Base-by-base conservation (phyloP, 192 early-diverging fungal genomes). In the Entomortierella lignicola region DNA sequence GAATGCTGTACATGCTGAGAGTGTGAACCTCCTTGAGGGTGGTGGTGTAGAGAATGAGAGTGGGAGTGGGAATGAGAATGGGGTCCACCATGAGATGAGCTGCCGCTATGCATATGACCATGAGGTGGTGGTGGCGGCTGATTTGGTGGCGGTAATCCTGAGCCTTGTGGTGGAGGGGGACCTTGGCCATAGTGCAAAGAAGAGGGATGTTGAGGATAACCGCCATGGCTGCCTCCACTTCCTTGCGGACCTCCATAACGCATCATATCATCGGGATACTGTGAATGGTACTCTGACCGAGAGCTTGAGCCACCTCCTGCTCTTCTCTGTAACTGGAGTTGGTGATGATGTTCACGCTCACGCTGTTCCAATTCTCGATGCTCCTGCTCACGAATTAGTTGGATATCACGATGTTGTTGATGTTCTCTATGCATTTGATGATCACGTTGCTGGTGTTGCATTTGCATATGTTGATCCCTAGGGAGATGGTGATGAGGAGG, bases 241-340 rank as follows among this genome's bases (percentile, higher is more conserved):
- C 67, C 63, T 23, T 63, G 75, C 10, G 72, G 72, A 4, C 65
- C 72, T 23, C 75, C 67, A 27, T 79, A 79, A 5, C 75, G 66
- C 67, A 79, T 70, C 62, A 79, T 79, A 12, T 79, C 75, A 7
- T 79, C 50, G 7, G 59, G 32, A 20, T 77, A 77, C 29, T 61
- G 66, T n/a, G 66, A 29, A 30, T 77, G 66, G 47, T 77, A 69
- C 20, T 77, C 73, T 42, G 73, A 57, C 17, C 66, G 65, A 15
- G 73, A 77, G n/a, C 66, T 63, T 2, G 66, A 43, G 25, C 62
- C 57, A 11, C 64, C 65, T 23, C 65, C 66, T 7, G 53, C 20
- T 59, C 73, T 62, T 11, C 73, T 23, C 48, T 68, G 66, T 60
- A 69, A 51, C 13, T 63, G 66, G 4, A 63, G 42, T 51, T 69